Base-by-base conservation (phyloP, 179 eudicot species). In the Pouteria campechiana region DNA sequence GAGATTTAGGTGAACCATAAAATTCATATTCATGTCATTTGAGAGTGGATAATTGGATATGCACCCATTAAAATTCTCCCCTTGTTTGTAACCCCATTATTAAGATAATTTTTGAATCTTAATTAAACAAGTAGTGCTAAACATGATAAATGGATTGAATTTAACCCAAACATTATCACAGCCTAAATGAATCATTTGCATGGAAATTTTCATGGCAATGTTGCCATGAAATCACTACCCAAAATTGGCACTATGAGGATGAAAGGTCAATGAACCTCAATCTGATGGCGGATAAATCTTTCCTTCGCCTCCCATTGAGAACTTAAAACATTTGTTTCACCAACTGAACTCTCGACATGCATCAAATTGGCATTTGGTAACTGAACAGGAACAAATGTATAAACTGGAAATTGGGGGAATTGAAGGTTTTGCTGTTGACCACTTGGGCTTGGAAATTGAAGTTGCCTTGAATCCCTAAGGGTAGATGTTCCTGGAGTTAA, bases 211-310 rank as follows among this genome's bases (percentile, higher is more conserved):
- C 17, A 59, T n/a, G n/a, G n/a, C n/a, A n/a, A n/a, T n/a, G n/a
- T n/a, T n/a, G n/a, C n/a, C n/a, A n/a, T n/a, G n/a, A n/a, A n/a
- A n/a, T n/a, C n/a, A n/a, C n/a, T n/a, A n/a, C n/a, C 2, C 6
- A 9, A 2, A 2, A 3, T 17, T 13, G 19, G 8, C 17, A 10
- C 7, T 13, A 28, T 43, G 6, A 21, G 21, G 16, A 41, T 13
- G 25, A 32, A 5, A 58, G 27, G 39, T 24, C 28, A 15, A 9
- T 18, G 25, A 68, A 87, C 99, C 99, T 83, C 83, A 61, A 80
- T 78, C 53, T 78, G 93, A 32, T 71, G 70, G 67, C 75, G 76
- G 50, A 83, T 50, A 25, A 71, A 38, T 46, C 61, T 65, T 55
- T 64, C 72, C 45, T 74, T 81, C 5, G 47, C 54, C 39, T 79